Conservation (phyloP, 148 eudicot species). For the Drosera capensis region DNA sequence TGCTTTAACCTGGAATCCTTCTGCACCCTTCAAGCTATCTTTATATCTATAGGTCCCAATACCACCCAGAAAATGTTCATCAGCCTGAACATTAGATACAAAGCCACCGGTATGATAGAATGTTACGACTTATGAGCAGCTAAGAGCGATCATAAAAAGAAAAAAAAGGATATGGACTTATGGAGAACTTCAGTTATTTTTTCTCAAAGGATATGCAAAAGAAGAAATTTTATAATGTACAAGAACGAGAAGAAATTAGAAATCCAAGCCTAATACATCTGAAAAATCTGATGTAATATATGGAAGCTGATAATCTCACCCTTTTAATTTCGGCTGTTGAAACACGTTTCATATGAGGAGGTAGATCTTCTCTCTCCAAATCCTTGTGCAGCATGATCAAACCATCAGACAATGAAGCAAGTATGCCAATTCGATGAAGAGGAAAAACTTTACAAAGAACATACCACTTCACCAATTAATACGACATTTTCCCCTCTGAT, state of each 20-base stretch:
- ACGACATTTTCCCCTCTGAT: slow-evolving; percentile 89
- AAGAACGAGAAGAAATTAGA: no score
- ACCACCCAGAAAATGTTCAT: no score
- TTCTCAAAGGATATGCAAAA: background rate
- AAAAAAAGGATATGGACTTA: background rate
- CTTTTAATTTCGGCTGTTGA: slow-evolving; percentile 60
- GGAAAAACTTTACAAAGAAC: slow-evolving; percentile 2
- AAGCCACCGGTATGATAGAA: no score
- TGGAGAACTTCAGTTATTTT: no score
- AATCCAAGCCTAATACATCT: no score
- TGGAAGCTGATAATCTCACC: slow-evolving; percentile 21
- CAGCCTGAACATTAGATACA: no score
- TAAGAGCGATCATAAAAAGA: no score
- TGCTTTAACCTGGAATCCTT: no score
- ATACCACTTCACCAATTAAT: slow-evolving; percentile 89
- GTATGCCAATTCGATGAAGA: background rate
- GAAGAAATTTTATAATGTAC: no score
- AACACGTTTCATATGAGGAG: slow-evolving; percentile 90
- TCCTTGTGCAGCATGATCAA: slow-evolving; percentile 32
- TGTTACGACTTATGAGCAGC: no score
- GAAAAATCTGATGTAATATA: background rate
- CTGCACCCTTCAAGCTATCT: no score
- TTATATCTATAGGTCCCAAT: no score
- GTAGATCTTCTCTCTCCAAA: slow-evolving; percentile 75
- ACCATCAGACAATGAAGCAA: slow-evolving; percentile 1